A percentile compares a stretch with the other conserved stretches of the same genome.
Evolutionary conservation across 345 rosid genomes (phyloP).

Genomic region (Erucastrum elatum): DNA sequence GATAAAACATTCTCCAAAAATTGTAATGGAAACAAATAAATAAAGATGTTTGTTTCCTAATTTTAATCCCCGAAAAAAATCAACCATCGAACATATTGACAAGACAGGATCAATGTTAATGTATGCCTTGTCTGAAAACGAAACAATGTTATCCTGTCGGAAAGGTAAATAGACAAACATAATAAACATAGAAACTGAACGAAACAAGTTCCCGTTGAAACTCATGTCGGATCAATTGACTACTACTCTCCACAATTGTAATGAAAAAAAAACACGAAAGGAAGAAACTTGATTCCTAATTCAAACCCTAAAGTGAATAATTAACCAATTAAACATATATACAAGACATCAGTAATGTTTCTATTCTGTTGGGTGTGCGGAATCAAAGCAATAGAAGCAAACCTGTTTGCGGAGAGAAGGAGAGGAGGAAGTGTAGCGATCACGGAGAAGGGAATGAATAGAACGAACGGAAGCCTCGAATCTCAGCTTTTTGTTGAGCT

Average conservation of each 20-base stretch:
- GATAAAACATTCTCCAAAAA: neutral
- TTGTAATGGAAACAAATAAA: neutral
- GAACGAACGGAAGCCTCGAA: constrained; percentile 79
- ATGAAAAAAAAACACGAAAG: neutral
- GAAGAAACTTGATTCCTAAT: neutral
- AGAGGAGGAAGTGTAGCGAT: constrained; percentile 59
- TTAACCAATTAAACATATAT: neutral
- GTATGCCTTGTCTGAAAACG: constrained; percentile 70
- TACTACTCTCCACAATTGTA: neutral
- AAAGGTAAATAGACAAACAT: neutral
- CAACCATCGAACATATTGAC: neutral
- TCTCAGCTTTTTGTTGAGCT: constrained; percentile 71
- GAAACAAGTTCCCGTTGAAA: neutral
- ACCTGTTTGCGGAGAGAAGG: constrained; percentile 63
- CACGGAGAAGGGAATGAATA: constrained; percentile 53
- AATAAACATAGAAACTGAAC: neutral
- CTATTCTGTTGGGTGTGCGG: neutral
- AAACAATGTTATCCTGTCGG: constrained; percentile 37
- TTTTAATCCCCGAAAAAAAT: neutral
- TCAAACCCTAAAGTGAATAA: neutral
- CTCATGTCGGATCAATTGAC: constrained; percentile 6
- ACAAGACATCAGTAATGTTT: neutral
- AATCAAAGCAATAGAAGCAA: neutral
- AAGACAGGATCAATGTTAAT: constrained; percentile 38
- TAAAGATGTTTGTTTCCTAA: neutral